These are phyloP conservation scores for Aspergillus aculeatinus DNA, from an alignment of 2,329 filamentous ascomycete species.

Conservation along the genomic window DNA sequence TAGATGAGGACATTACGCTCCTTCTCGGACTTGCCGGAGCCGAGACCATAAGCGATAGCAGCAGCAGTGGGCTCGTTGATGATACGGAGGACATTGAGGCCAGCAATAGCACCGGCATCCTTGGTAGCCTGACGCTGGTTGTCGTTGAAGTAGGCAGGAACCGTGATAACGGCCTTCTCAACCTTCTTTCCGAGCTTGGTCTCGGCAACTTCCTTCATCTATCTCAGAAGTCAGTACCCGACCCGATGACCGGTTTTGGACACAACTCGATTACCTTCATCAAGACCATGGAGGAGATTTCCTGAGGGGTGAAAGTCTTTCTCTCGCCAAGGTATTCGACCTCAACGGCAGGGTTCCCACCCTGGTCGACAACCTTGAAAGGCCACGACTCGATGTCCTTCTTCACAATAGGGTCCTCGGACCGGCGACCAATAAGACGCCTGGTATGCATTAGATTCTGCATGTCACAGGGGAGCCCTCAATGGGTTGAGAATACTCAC, in stretches of 20 bases:
- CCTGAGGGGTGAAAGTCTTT: conserved; percentile 96
- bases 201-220: conserved; percentile 99
- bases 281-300: conserved; percentile 98
- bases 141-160: conserved; percentile 99
- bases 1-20: conserved; percentile 99
- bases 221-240: conserved; percentile 21
- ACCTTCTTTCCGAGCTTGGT: conserved; percentile 98
- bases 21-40: conserved; percentile 90
- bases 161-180: conserved; percentile 97
- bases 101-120: conserved; percentile 96
- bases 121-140: conserved; percentile 99
- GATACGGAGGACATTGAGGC: conserved; percentile 98
- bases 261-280: conserved; percentile 69
- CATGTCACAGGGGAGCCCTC: background rate
- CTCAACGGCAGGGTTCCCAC: conserved; percentile 85
- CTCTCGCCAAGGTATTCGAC: conserved; percentile 93
- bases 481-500: conserved; percentile 52
- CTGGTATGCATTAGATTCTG: conserved; percentile 46
- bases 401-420: conserved; percentile 94
- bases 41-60: conserved; percentile 97
- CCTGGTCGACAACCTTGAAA: conserved; percentile 94
- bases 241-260: background rate
- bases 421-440: conserved; percentile 96
- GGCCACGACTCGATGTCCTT: conserved; percentile 99
- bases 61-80: conserved; percentile 99